phyloP scores from a whole-genome alignment of 192 early-diverging fungal genomes.

The Martensiomyces pterosporus region DNA sequence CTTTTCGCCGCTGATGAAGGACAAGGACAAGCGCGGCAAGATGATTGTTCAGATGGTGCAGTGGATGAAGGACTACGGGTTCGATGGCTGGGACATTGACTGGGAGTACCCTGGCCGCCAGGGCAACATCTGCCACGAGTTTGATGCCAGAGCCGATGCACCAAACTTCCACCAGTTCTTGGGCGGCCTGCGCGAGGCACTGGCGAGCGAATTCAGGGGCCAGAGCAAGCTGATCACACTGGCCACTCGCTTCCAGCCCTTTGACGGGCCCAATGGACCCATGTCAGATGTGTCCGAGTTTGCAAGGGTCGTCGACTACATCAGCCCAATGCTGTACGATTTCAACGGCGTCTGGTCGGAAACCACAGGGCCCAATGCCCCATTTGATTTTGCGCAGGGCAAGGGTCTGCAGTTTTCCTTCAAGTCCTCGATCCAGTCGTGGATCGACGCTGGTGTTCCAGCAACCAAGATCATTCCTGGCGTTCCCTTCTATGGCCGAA shows the following conservation, averaged over 20 bases:
- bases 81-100: conserved; percentile 77
- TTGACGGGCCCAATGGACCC: conserved; percentile 51
- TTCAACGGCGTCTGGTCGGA: conserved; percentile 58
- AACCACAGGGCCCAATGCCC: conserved; percentile 62
- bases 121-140: conserved; percentile 39
- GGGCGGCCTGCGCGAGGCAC: conserved; percentile 50
- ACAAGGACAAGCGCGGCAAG: conserved; percentile 28
- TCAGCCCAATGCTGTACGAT: conserved; percentile 72
- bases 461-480: conserved; percentile 57
- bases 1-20: conserved; percentile 54
- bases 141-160: conserved; percentile 54
- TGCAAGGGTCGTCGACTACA: conserved; percentile 55
- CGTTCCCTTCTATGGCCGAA: conserved; percentile 60
- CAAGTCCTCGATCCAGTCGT: conserved; percentile 44
- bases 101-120: conserved; percentile 66
- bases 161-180: conserved; percentile 60
- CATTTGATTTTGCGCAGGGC: conserved; percentile 35
- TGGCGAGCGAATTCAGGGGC: conserved; percentile 42
- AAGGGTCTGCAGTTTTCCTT: conserved; percentile 41
- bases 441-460: conserved; percentile 60
- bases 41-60: conserved; percentile 53
- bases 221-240: conserved; percentile 56
- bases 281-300: conserved; percentile 57
- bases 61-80: conserved; percentile 49
- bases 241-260: conserved; percentile 60